Evolutionary conservation across 1,139 yeast species (phyloP).

Genomic region (Yamadazyma buinensis): DNA sequence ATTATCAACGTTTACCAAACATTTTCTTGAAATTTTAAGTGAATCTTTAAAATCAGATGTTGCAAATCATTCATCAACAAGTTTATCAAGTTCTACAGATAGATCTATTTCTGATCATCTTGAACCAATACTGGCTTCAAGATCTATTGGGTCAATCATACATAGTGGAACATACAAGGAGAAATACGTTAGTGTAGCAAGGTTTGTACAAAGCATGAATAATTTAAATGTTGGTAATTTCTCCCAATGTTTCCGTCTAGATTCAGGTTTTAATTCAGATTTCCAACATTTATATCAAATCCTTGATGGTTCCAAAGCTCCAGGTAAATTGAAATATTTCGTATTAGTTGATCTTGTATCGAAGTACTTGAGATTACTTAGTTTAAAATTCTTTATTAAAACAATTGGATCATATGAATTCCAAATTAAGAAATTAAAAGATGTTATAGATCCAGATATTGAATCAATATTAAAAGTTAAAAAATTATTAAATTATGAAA

Average conservation of each 20-base stretch:
- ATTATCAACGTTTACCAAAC: conserved; percentile 7
- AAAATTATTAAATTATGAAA: conserved; percentile 4
- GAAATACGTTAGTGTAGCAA: conserved; percentile 16
- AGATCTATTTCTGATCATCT: not conserved
- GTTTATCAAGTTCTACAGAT: not conserved
- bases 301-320: conserved; percentile 7
- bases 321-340: conserved; percentile 20
- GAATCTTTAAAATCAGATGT: not conserved
- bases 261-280: conserved; percentile 9
- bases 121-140: conserved; percentile 9
- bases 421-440: conserved; percentile 1
- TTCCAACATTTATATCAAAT: conserved; percentile 13
- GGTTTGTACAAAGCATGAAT: conserved; percentile 6
- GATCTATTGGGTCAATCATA: conserved; percentile 24
- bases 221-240: conserved; percentile 6
- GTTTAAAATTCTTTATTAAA: conserved; percentile 19
- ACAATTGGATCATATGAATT: conserved; percentile 14
- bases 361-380: conserved; percentile 15
- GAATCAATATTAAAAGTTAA: conserved; percentile 1
- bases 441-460: conserved; percentile 1
- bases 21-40: not conserved
- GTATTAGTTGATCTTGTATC: conserved; percentile 16
- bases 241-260: conserved; percentile 4
- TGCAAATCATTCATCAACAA: not conserved
- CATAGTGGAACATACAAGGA: conserved; percentile 33